A percentile compares a stretch with the other conserved stretches of the same genome.
phyloP scores from a whole-genome alignment of 345 rosid genomes.

The Aurinia saxatilis region DNA sequence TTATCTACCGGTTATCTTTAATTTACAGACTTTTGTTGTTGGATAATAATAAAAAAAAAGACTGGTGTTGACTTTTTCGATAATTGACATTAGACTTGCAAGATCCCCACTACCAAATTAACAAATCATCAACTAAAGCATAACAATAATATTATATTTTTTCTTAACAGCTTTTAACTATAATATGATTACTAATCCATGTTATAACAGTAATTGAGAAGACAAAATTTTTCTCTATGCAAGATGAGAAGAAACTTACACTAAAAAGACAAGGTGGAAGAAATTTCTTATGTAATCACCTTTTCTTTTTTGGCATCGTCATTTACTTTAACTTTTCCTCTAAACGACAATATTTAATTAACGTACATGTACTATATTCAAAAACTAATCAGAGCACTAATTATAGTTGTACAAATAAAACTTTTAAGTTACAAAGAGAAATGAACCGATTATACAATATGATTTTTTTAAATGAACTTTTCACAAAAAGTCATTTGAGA shows the following conservation, averaged over 20 bases:
- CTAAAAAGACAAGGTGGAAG: neutral
- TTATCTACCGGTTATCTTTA: too few species aligned
- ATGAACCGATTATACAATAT: too few species aligned
- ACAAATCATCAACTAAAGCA: neutral
- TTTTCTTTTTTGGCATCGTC: too few species aligned
- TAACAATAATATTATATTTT: neutral
- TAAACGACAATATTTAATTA: neutral
- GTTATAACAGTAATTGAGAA: too few species aligned
- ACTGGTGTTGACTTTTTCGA: slow-evolving; percentile 11
- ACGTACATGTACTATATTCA: neutral
- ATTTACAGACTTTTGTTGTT: neutral
- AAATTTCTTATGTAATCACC: too few species aligned
- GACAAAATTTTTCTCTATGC: neutral
- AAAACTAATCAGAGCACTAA: neutral
- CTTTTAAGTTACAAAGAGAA: too few species aligned
- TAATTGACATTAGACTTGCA: slow-evolving; percentile 26
- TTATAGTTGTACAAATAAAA: too few species aligned
- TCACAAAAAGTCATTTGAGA: too few species aligned
- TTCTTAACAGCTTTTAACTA: neutral
- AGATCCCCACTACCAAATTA: slow-evolving; percentile 12
- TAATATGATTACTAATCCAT: too few species aligned
- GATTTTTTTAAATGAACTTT: too few species aligned
- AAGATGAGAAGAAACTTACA: neutral
- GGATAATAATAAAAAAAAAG: neutral
- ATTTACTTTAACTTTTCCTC: too few species aligned